Evolutionary conservation across 2,329 filamentous ascomycete species (phyloP).

Genomic region (Cladosporium sp.): DNA sequence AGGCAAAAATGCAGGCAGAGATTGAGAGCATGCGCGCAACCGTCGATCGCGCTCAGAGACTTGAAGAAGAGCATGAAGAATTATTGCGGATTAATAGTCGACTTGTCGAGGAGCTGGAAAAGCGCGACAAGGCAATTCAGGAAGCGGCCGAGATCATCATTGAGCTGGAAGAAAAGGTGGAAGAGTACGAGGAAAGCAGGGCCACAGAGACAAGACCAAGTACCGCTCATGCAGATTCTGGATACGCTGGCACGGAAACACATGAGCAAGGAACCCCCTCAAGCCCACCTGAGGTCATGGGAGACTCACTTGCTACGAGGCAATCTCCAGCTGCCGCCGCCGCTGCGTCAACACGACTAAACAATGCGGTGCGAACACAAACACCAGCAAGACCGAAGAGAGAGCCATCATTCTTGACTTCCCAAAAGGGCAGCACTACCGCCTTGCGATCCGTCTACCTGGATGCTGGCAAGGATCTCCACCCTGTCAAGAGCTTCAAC

Average conservation of each 20-base stretch:
- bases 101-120: conserved; percentile 57
- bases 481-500: conserved; percentile 32
- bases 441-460: conserved; percentile 33
- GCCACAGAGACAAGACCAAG: conserved; percentile 27
- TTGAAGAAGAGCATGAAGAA: conserved; percentile 41
- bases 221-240: conserved; percentile 31
- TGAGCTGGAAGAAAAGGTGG: conserved; percentile 50
- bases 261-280: conserved; percentile 22
- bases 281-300: conserved; percentile 1
- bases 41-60: conserved; percentile 34
- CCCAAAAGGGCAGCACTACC: conserved; percentile 29
- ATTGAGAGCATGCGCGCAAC: conserved; percentile 53
- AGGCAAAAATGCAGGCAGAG: conserved; percentile 54
- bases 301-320: not conserved
- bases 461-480: conserved; percentile 26
- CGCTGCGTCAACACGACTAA: not conserved
- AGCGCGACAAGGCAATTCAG: conserved; percentile 64
- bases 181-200: conserved; percentile 13
- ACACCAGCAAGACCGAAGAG: conserved; percentile 25
- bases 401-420: conserved; percentile 28
- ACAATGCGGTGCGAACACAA: conserved; percentile 9
- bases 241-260: conserved; percentile 31
- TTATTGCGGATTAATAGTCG: conserved; percentile 55
- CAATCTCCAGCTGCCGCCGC: not conserved
- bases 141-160: conserved; percentile 68